Evolutionary conservation across 345 rosid species (phyloP).

Genomic region (Sapria himalayana): DNA sequence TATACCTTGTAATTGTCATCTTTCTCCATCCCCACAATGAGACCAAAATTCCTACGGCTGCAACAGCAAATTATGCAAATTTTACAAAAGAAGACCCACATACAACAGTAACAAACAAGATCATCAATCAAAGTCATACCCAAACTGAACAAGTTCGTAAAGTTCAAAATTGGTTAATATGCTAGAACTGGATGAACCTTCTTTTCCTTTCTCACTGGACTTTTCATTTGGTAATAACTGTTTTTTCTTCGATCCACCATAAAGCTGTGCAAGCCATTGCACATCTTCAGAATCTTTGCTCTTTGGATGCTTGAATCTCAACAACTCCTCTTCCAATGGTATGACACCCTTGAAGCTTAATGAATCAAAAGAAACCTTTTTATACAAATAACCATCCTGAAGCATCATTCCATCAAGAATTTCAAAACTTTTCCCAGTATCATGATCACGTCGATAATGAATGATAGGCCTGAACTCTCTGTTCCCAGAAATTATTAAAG

Average conservation of each 20-base stretch:
- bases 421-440: constrained; percentile 42
- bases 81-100: constrained; percentile 8
- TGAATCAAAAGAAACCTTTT: constrained; percentile 61
- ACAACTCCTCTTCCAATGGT: constrained; percentile 60
- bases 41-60: constrained; percentile 84
- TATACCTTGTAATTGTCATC: constrained; percentile 64
- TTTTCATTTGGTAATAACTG: constrained; percentile 18
- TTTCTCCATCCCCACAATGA: constrained; percentile 69
- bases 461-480: constrained; percentile 89
- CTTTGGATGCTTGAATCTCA: constrained; percentile 56
- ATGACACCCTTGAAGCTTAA: constrained; percentile 40
- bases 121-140: constrained; percentile 26
- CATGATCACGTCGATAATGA: constrained; percentile 68
- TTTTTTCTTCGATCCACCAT: constrained; percentile 57
- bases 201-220: constrained; percentile 55
- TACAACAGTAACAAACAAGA: background rate
- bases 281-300: constrained; percentile 34
- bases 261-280: constrained; percentile 84
- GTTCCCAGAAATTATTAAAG: constrained; percentile 6
- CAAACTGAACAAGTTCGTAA: constrained; percentile 51
- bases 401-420: constrained; percentile 70
- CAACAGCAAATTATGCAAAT: constrained; percentile 13
- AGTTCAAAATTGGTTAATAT: constrained; percentile 26
- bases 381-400: constrained; percentile 72
- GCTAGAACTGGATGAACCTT: constrained; percentile 31